Conservation (phyloP, 352 stramenopile species). For the Sclerospora graminicola region DNA sequence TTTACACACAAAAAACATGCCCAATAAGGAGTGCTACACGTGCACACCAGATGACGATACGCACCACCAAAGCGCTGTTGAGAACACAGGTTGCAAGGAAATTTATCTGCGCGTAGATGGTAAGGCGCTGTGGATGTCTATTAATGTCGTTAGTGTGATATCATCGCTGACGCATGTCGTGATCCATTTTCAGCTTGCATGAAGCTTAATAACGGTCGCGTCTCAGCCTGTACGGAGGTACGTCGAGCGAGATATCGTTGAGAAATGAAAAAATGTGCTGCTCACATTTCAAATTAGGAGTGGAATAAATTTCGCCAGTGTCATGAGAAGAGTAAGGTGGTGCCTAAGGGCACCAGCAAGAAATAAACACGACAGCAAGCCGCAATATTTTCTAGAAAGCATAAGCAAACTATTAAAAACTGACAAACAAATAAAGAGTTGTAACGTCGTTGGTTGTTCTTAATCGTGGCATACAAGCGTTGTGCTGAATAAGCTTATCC, state of each 20-base stretch:
- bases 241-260: not conserved
- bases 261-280: not conserved
- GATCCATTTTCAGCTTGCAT: slow-evolving; percentile 46
- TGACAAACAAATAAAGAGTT: too few species aligned
- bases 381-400: too few species aligned
- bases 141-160: not conserved
- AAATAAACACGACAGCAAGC: too few species aligned
- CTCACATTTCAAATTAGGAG: slow-evolving; percentile 25
- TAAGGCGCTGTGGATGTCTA: slow-evolving; percentile 11
- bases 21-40: slow-evolving; percentile 54
- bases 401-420: too few species aligned
- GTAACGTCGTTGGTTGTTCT: too few species aligned
- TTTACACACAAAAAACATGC: slow-evolving; percentile 14
- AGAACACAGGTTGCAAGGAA: slow-evolving; percentile 54
- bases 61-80: slow-evolving; percentile 53
- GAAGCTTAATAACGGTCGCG: slow-evolving; percentile 63
- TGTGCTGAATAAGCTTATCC: too few species aligned
- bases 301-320: slow-evolving; percentile 72
- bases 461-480: too few species aligned
- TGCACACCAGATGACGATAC: slow-evolving; percentile 65
- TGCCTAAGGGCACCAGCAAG: slow-evolving; percentile 11
- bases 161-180: slow-evolving; percentile 7
- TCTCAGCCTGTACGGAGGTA: slow-evolving; percentile 64
- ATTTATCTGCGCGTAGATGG: slow-evolving; percentile 58
- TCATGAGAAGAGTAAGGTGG: slow-evolving; percentile 41